These are phyloP conservation scores for Coleophoma crateriformis DNA, from an alignment of 2,329 filamentous ascomycete genomes.

Conservation along the genomic window DNA sequence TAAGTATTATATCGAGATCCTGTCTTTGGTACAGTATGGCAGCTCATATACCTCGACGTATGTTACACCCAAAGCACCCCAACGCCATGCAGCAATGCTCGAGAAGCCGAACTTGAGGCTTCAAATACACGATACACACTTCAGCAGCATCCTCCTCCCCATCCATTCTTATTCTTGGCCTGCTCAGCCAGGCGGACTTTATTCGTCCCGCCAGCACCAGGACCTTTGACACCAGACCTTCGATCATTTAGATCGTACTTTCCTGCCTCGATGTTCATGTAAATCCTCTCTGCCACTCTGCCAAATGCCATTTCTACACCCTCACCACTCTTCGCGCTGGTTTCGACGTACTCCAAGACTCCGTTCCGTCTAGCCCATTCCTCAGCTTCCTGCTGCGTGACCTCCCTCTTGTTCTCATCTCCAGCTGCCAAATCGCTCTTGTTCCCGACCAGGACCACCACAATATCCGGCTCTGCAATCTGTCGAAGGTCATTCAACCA, in stretches of 20 bases:
- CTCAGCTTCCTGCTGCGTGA: slow-evolving; percentile 76
- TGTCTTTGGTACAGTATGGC: too few relatives aligned
- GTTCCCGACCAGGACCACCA: slow-evolving; percentile 92
- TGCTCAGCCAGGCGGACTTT: slow-evolving; percentile 28
- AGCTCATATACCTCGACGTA: not conserved
- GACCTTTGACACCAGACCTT: slow-evolving; percentile 82
- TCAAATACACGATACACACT: not conserved
- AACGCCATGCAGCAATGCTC: slow-evolving; percentile 10
- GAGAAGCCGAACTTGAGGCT: not conserved
- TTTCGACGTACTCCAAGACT: slow-evolving; percentile 92
- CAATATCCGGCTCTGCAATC: slow-evolving; percentile 93
- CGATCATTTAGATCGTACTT: slow-evolving; percentile 88
- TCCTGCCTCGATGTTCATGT: slow-evolving; percentile 92
- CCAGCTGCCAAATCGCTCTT: slow-evolving; percentile 72
- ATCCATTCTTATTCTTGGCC: slow-evolving; percentile 11
- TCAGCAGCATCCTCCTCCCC: slow-evolving; percentile 22
- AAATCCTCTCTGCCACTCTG: slow-evolving; percentile 90
- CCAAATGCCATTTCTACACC: slow-evolving; percentile 91
- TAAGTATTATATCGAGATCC: too few relatives aligned
- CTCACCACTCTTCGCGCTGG: slow-evolving; percentile 90
- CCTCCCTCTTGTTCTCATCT: slow-evolving; percentile 64
- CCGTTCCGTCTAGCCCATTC: slow-evolving; percentile 84
- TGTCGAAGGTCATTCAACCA: slow-evolving; percentile 93
- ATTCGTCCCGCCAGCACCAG: slow-evolving; percentile 41
- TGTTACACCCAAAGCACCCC: slow-evolving; percentile 1